Evolutionary conservation across 345 rosid genomes (phyloP).

Genomic region (Camelina sativa): DNA sequence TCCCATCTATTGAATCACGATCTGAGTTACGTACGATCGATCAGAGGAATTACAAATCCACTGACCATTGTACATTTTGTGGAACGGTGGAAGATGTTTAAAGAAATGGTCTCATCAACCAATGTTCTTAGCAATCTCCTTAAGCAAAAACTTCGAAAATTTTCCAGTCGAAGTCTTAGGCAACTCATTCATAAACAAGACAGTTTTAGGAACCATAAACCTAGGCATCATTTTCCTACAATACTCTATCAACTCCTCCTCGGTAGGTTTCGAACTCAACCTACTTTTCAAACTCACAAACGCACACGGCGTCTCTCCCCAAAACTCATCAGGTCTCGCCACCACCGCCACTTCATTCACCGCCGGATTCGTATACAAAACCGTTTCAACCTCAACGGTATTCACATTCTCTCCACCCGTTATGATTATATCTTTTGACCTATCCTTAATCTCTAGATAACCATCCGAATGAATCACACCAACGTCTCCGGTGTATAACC

Average conservation of each 20-base stretch:
- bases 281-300: slow-evolving; percentile 43
- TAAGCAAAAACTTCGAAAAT: slow-evolving; percentile 58
- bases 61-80: no score
- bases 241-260: slow-evolving; percentile 49
- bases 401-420: slow-evolving; percentile 90
- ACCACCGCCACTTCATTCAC: slow-evolving; percentile 83
- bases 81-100: no score
- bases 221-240: slow-evolving; percentile 54
- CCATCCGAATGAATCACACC: slow-evolving; percentile 76
- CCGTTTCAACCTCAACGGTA: slow-evolving; percentile 75
- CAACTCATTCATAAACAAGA: slow-evolving; percentile 57
- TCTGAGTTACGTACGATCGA: no score
- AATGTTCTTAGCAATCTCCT: slow-evolving; percentile 49
- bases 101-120: background rate
- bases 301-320: slow-evolving; percentile 95
- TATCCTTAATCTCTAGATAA: slow-evolving; percentile 70
- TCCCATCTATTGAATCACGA: no score
- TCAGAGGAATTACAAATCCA: no score
- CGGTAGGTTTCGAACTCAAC: slow-evolving; percentile 50
- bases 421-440: slow-evolving; percentile 78
- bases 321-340: slow-evolving; percentile 73
- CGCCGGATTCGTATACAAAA: slow-evolving; percentile 66
- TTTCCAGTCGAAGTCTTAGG: slow-evolving; percentile 75
- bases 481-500: slow-evolving; percentile 75
- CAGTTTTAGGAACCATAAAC: slow-evolving; percentile 71